Evolutionary conservation across 2,329 filamentous ascomycete species (phyloP), one percentile per base, ranked within the genome.

Genomic region (Verticillium longisporum): DNA sequence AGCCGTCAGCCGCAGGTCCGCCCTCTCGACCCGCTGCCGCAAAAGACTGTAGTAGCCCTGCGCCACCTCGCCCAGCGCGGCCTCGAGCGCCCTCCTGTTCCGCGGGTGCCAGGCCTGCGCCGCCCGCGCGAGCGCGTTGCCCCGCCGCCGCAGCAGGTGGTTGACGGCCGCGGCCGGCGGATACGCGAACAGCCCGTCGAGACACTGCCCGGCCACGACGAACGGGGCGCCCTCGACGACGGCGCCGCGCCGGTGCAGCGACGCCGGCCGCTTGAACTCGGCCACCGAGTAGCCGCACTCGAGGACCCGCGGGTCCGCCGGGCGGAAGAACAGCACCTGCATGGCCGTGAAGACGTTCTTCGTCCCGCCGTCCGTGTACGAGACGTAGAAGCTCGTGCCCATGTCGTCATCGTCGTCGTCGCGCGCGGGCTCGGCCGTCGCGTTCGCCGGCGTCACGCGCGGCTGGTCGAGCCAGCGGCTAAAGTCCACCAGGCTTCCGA

Each of bases 11-110:
- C 45, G 21, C 45, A 50, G n/a, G 21, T 50, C 45, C 7, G 45
- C 45, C 45, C 45, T 50, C n/a, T 50, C 45, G 9, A 50, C 45
- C 45, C 45, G n/a, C 18, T 50, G 45, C 9, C 45, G n/a, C 45
- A 50, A 6, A 10, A 50, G 45, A 3, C 45, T 50, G 45, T 50
- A 50, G 18, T 50, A 78, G 2, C 45, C 45, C 45, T 50, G 45
- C n/a, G 45, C 45, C 7, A 26, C 45, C 18, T 50, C 45, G 18
- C 45, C 45, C 45, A 50, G 18, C 15, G 26, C 9, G 5, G 5
- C 18, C 45, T 50, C 45, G 45, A 50, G 45, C 9, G 3, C n/a
- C 45, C 7, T 21, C n/a, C 45, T 50, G 6, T 21, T 18, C 6
- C 45, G 6, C 6, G 45, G 45, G 6, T 26, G n/a, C 45, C 45